Base-by-base conservation (phyloP, 208 protist genomes). In the Leishmania braziliensis region DNA sequence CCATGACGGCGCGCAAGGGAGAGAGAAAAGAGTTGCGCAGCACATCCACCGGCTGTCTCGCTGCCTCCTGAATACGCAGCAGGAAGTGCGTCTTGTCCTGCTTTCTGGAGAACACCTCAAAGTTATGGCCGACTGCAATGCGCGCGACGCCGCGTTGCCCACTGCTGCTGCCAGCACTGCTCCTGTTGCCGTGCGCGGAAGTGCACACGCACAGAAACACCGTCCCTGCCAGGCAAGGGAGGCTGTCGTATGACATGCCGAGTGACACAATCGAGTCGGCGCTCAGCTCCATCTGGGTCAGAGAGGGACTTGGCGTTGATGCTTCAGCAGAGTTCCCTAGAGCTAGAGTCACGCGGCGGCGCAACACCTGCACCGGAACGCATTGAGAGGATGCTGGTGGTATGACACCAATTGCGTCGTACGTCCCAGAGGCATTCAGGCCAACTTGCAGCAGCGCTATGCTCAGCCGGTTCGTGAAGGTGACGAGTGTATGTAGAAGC, bases 191-290 rank as follows among this genome's bases (percentile, higher is more conserved):
- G 26, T 60, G 53, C n/a, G 29, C 75, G 33, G 43, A 76, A n/a
- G 54, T 74, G 39, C 88, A 88, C 16, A 91, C 71, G 76, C 93
- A 89, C 0, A 96, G 82, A 51, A 95, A 86, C 1, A 84, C 88
- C 20, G 90, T 78, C 16, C 84, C 80, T 18, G 86, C 77, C 6
- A 95, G 77, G 50, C 84, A 81, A 0, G 91, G 89, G 20, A 96
- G 78, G 53, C 80, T 85, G 75, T 95, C 90, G 71, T 93, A 95
- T 33, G 83, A 84, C n/a, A 95, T 78, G 54, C 93, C 93, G 8
- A 95, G 80, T 10, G 86, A 63, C 81, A 86, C 54, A 0, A 81
- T 62, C 5, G 71, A 36, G 23, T 78, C 72, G 6, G 69, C 75
- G 18, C 66, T 4, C n/a, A 82, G 39, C 36, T 18, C 5, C 29